Percentiles rank a stretch among this genome's conserved stretches.
Conservation (phyloP, 495 filamentous ascomycete species). For the Clohesyomyces aquaticus region DNA sequence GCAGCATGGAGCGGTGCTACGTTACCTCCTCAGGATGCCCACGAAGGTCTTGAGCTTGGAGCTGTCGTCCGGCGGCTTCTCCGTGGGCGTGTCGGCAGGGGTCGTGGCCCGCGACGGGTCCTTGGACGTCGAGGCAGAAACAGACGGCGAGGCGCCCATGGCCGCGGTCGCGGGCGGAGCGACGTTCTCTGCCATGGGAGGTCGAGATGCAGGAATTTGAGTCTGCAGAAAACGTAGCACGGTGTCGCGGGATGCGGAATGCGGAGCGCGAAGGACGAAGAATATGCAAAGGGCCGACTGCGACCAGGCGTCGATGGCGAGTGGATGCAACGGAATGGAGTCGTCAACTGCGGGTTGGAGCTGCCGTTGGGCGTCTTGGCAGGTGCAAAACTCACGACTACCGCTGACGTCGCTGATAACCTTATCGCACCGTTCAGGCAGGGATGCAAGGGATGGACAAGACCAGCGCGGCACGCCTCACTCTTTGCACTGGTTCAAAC, state of each 20-base stretch:
- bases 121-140: constrained; percentile 20
- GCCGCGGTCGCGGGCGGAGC: constrained; percentile 13
- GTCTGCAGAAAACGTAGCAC: background rate
- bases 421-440: background rate
- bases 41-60: constrained; percentile 85
- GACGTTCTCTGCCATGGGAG: constrained; percentile 24
- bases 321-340: background rate
- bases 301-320: background rate
- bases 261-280: background rate
- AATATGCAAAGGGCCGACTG: background rate
- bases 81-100: constrained; percentile 44
- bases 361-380: constrained; percentile 17
- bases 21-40: constrained; percentile 75
- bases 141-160: constrained; percentile 13
- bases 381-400: too few species aligned
- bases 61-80: constrained; percentile 75
- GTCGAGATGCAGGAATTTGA: too few species aligned
- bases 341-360: constrained; percentile 12
- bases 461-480: background rate
- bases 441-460: background rate
- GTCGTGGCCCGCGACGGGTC: constrained; percentile 36
- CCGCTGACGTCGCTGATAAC: constrained; percentile 11
- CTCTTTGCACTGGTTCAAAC: background rate
- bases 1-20: background rate
- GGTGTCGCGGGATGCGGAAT: background rate